Evolutionary conservation across 305 asterid genomes (phyloP).

Genomic region (Fraxinus nigra): DNA sequence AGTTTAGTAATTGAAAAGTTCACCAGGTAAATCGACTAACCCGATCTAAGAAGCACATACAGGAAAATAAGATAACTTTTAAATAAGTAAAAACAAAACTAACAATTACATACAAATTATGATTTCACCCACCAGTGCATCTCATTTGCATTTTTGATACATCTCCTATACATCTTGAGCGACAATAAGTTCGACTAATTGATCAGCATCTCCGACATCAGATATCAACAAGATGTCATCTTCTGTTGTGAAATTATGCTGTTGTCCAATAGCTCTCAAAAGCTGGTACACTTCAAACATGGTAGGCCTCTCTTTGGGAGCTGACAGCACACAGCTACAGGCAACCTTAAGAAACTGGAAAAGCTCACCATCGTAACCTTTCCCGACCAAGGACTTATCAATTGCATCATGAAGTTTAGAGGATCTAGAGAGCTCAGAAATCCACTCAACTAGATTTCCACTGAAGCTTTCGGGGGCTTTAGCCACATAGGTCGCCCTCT

Average conservation of each 20-base stretch:
- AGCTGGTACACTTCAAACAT: slow-evolving; percentile 85
- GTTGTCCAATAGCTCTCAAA: slow-evolving; percentile 61
- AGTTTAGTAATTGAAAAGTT: neutral
- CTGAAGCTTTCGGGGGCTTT: slow-evolving; percentile 60
- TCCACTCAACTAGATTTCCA: slow-evolving; percentile 71
- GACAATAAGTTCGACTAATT: slow-evolving; percentile 66
- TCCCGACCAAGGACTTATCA: slow-evolving; percentile 46
- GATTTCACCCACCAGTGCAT: neutral
- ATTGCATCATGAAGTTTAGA: slow-evolving; percentile 61
- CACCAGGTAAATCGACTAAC: neutral
- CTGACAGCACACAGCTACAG: slow-evolving; percentile 59
- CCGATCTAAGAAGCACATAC: neutral
- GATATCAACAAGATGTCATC: slow-evolving; percentile 57
- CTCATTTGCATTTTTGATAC: slow-evolving; percentile 15
- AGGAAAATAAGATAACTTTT: neutral
- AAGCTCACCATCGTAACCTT: slow-evolving; percentile 53
- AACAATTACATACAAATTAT: slow-evolving; percentile 22
- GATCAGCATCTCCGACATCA: slow-evolving; percentile 38
- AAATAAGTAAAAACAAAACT: neutral
- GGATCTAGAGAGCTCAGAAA: slow-evolving; percentile 42
- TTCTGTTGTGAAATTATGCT: slow-evolving; percentile 55
- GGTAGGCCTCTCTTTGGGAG: slow-evolving; percentile 68
- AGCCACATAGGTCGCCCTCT: slow-evolving; percentile 46
- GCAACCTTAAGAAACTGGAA: slow-evolving; percentile 77
- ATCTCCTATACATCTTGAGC: slow-evolving; percentile 46